Percentiles rank a stretch among this genome's conserved stretches.
Evolutionary conservation across 2,329 filamentous ascomycete genomes (phyloP).

Genomic region (Pleomassaria siparia): DNA sequence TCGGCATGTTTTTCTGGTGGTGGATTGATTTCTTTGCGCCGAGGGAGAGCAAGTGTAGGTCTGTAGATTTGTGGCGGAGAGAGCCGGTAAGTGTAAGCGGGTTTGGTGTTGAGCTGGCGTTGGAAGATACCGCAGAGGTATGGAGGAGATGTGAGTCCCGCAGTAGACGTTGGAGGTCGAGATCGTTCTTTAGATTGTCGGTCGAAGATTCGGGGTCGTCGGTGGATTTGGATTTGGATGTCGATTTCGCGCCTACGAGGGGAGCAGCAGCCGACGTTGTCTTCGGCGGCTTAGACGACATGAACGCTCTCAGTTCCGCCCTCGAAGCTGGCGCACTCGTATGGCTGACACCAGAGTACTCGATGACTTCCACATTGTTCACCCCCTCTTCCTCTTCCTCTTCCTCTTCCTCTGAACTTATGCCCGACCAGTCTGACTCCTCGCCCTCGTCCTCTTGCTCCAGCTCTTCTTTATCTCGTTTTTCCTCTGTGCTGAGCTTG

Average conservation of each 20-base stretch:
- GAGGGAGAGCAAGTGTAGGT: constrained; percentile 78
- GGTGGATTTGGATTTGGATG: constrained; percentile 40
- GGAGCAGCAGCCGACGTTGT: too few relatives aligned
- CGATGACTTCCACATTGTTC: constrained; percentile 47
- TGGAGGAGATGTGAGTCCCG: constrained; percentile 86
- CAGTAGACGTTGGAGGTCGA: constrained; percentile 86
- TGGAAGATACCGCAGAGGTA: constrained; percentile 52
- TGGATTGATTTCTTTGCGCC: constrained; percentile 77
- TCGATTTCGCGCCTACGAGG: too few relatives aligned
- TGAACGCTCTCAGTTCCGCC: constrained; percentile 75
- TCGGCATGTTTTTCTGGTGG: constrained; percentile 83
- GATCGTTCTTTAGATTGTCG: constrained; percentile 90
- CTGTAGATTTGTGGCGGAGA: constrained; percentile 77
- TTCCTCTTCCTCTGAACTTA: constrained; percentile 31
- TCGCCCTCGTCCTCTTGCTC: constrained; percentile 32
- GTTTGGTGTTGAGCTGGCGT: constrained; percentile 47
- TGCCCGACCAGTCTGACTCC: too few relatives aligned
- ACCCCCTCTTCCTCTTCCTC: constrained; percentile 38
- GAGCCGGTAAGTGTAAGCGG: constrained; percentile 59
- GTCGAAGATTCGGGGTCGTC: too few relatives aligned
- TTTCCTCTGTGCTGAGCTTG: constrained; percentile 11
- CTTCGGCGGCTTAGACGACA: too few relatives aligned
- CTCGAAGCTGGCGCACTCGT: constrained; percentile 40
- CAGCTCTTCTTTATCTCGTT: constrained; percentile 24
- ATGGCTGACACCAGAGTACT: constrained; percentile 36